These are phyloP conservation scores for Pittosporum tobira DNA, from an alignment of 129 eudicot genomes.

Conservation along the genomic window DNA sequence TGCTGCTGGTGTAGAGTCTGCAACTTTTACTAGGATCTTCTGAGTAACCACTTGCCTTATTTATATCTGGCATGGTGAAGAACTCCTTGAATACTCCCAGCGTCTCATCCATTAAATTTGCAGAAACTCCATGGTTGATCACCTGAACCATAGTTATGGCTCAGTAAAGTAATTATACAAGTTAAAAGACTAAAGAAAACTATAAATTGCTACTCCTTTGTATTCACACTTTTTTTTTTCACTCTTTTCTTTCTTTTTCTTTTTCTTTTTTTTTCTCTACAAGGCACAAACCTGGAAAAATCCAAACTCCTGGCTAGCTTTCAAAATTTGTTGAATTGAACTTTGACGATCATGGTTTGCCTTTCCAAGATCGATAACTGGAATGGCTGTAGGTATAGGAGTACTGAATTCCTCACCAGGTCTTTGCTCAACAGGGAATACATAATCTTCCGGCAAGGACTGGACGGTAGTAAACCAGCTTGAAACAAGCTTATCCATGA, in stretches of 20 bases:
- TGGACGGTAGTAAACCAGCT: constrained; percentile 27
- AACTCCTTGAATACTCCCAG: constrained; percentile 25
- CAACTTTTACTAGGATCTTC: constrained; percentile 10
- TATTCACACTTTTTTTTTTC: too few relatives aligned
- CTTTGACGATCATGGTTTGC: constrained; percentile 13
- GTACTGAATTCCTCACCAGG: constrained; percentile 20
- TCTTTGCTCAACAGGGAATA: constrained; percentile 24
- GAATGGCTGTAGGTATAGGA: constrained; percentile 18
- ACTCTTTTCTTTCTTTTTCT: too few relatives aligned
- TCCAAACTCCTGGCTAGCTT: constrained; percentile 31
- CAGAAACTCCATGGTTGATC: constrained; percentile 38
- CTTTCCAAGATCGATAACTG: constrained; percentile 25
- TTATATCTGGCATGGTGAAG: constrained; percentile 22
- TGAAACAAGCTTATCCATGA: constrained; percentile 35
- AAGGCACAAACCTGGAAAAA: constrained; percentile 35
- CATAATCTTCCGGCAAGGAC: constrained; percentile 28
- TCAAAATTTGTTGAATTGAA: constrained; percentile 20
- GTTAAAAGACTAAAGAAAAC: too few relatives aligned
- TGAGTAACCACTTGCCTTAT: constrained; percentile 22
- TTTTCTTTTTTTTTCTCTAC: not conserved
- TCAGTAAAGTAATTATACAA: too few relatives aligned
- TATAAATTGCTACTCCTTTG: too few relatives aligned
- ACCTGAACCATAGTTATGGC: constrained; percentile 12
- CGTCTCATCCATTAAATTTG: constrained; percentile 21
- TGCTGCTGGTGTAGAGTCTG: constrained; percentile 18